These are phyloP conservation scores for Solanum rostratum DNA, from an alignment of 257 asterid species.

Conservation along the genomic window DNA sequence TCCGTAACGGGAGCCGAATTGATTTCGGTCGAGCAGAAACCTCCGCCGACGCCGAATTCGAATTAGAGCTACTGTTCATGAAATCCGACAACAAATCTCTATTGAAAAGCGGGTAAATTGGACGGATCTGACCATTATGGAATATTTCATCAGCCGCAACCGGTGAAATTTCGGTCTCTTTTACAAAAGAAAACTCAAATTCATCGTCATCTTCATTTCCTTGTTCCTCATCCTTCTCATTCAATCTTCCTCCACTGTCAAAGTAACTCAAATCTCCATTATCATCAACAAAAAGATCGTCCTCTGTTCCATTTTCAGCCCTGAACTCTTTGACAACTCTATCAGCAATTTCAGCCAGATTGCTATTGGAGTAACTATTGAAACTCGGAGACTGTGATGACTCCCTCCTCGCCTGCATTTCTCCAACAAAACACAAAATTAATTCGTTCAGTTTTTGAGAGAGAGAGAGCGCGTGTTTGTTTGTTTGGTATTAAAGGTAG, in stretches of 20 bases:
- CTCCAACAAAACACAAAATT: neutral
- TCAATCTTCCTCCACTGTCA: neutral
- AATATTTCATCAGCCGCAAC: slow-evolving; percentile 29
- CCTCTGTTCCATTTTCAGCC: neutral
- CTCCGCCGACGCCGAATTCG: slow-evolving; percentile 2
- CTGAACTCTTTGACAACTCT: neutral
- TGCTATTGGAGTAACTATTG: neutral
- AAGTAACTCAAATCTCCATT: neutral
- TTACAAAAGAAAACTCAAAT: slow-evolving; percentile 23
- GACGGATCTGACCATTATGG: slow-evolving; percentile 5
- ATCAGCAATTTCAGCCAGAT: slow-evolving; percentile 1
- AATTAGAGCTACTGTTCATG: neutral
- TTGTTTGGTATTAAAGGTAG: neutral
- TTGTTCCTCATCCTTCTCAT: slow-evolving; percentile 2
- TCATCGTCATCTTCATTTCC: slow-evolving; percentile 18
- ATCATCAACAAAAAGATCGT: neutral
- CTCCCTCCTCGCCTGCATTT: neutral
- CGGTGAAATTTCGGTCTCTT: slow-evolving; percentile 21
- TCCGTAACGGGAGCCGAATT: slow-evolving; percentile 16
- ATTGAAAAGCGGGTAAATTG: slow-evolving; percentile 2
- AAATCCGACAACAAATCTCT: neutral
- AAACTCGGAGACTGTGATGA: neutral
- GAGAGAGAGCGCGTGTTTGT: neutral
- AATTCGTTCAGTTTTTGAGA: neutral
- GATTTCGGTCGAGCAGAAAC: neutral